Percentiles rank a stretch among this genome's conserved stretches.
These are phyloP conservation scores for Rhodotorula glutinis DNA, from an alignment of 1,284 basidiomycete genomes.

Conservation along the genomic window DNA sequence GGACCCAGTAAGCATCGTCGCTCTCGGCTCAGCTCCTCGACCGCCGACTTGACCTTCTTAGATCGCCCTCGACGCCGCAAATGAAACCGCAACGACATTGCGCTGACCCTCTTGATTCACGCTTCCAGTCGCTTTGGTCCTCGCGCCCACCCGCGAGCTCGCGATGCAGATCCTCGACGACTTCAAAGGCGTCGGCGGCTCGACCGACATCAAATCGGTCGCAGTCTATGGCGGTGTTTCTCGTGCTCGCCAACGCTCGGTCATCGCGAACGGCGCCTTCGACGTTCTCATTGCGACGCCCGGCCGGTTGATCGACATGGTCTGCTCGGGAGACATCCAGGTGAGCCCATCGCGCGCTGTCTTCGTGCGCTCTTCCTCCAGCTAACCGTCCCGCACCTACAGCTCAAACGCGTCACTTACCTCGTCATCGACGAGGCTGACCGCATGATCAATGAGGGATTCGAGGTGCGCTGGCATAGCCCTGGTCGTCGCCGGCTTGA, in stretches of 20 bases:
- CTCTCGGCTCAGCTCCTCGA: too few species aligned
- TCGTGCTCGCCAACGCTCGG: slow-evolving; percentile 81
- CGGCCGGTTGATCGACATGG: slow-evolving; percentile 76
- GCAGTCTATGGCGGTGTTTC: slow-evolving; percentile 58
- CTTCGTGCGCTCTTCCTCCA: too few species aligned
- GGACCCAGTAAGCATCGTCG: slow-evolving; percentile 14
- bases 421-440: slow-evolving; percentile 94
- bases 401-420: slow-evolving; percentile 71
- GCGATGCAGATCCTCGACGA: slow-evolving; percentile 53
- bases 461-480: not conserved
- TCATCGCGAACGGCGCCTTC: slow-evolving; percentile 54
- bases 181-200: not conserved
- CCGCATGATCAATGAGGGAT: slow-evolving; percentile 88
- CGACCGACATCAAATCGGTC: not conserved
- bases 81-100: too few species aligned
- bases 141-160: slow-evolving; percentile 5
- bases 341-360: slow-evolving; percentile 47
- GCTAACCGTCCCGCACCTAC: too few species aligned
- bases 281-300: slow-evolving; percentile 92
- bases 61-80: too few species aligned
- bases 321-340: slow-evolving; percentile 63
- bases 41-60: too few species aligned
- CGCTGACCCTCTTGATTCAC: too few species aligned
- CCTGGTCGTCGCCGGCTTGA: too few species aligned
- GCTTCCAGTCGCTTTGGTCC: slow-evolving; percentile 2